Conservation (phyloP, 352 stramenopile species). For the Pythium vanterpoolii region DNA sequence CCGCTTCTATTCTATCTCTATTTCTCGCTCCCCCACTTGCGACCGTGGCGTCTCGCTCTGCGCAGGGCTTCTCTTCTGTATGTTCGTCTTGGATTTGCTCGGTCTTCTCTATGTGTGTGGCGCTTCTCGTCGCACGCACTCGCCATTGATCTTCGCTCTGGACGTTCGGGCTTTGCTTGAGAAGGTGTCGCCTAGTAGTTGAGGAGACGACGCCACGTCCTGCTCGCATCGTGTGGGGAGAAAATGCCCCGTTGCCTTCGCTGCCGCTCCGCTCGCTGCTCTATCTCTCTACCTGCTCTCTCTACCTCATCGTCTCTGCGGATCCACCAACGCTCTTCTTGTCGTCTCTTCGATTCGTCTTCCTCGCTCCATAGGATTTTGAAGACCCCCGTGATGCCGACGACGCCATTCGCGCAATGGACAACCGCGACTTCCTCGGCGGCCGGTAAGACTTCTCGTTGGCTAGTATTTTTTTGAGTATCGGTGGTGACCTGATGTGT, state of each 20-base stretch:
- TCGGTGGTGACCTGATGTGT: slow-evolving; percentile 1
- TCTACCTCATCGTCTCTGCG: slow-evolving; percentile 38
- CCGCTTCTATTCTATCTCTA: slow-evolving; percentile 3
- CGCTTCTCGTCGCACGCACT: slow-evolving; percentile 1
- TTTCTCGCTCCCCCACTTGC: background rate
- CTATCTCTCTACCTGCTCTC: slow-evolving; percentile 20
- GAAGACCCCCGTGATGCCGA: slow-evolving; percentile 87
- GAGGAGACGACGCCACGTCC: background rate
- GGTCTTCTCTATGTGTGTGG: too few relatives aligned
- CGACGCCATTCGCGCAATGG: slow-evolving; percentile 84
- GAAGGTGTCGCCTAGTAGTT: slow-evolving; percentile 1
- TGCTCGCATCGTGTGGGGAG: slow-evolving; percentile 12
- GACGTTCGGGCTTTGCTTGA: background rate
- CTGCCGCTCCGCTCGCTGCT: slow-evolving; percentile 17
- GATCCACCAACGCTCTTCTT: slow-evolving; percentile 29
- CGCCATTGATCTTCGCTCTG: slow-evolving; percentile 1
- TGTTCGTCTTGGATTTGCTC: slow-evolving; percentile 11
- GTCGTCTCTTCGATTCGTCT: slow-evolving; percentile 42
- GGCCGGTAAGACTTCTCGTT: slow-evolving; percentile 43
- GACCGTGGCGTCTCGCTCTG: too few relatives aligned
- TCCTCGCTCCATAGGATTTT: slow-evolving; percentile 78
- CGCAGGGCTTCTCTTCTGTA: slow-evolving; percentile 3
- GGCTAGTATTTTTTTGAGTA: background rate
- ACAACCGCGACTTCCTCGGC: slow-evolving; percentile 82
- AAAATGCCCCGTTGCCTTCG: slow-evolving; percentile 8